Conservation (phyloP, 805 yeast genomes). For the Ogataea paradorogensis region DNA sequence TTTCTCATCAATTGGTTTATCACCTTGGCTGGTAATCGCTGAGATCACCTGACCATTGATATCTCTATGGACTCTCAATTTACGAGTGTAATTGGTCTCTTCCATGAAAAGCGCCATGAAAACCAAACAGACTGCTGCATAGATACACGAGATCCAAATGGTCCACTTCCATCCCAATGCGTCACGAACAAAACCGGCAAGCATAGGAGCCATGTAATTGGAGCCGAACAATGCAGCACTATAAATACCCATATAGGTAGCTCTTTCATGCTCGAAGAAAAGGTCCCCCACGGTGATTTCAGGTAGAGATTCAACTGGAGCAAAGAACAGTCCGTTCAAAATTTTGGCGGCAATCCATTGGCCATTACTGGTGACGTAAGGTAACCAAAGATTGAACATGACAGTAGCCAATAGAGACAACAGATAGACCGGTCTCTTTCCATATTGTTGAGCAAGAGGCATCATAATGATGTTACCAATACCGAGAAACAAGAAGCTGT, state of each 20-base stretch:
- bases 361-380: conserved; percentile 31
- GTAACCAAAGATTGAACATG: conserved; percentile 34
- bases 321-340: conserved; percentile 32
- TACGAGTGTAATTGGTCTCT: conserved; percentile 50
- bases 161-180: conserved; percentile 54
- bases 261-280: conserved; percentile 51
- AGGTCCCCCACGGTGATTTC: conserved; percentile 49
- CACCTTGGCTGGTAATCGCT: conserved; percentile 5
- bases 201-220: conserved; percentile 55
- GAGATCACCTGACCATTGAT: conserved; percentile 2
- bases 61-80: conserved; percentile 2
- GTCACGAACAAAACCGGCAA: conserved; percentile 55
- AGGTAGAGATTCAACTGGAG: conserved; percentile 46
- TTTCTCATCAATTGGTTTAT: conserved; percentile 1
- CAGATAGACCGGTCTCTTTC: conserved; percentile 37
- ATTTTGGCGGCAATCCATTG: conserved; percentile 33
- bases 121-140: conserved; percentile 40
- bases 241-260: conserved; percentile 46
- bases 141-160: conserved; percentile 47
- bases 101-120: conserved; percentile 47
- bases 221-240: conserved; percentile 54
- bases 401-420: conserved; percentile 32
- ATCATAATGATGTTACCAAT: conserved; percentile 36
- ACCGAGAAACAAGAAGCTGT: conserved; percentile 41
- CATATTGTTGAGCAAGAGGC: conserved; percentile 39